A percentile compares a stretch with the other conserved stretches of the same genome.
phyloP scores from a whole-genome alignment of 2,329 filamentous ascomycete species.

The Colletotrichum coccodes region DNA sequence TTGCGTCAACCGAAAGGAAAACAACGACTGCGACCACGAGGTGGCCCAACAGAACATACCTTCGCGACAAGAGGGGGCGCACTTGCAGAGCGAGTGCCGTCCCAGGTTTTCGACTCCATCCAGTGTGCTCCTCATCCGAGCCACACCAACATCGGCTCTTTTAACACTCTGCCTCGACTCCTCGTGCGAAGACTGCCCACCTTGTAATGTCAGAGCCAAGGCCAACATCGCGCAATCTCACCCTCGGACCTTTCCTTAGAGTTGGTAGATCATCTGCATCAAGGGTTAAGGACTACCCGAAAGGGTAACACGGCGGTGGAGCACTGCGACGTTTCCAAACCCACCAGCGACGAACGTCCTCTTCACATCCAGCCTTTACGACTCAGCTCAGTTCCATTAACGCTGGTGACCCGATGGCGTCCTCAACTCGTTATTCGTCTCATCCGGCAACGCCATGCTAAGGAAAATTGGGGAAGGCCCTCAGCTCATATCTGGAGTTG shows the following conservation, averaged over 20 bases:
- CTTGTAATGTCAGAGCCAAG: background rate
- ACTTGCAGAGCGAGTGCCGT: background rate
- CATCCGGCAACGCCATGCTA: background rate
- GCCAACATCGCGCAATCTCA: background rate
- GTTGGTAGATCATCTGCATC: constrained; percentile 18
- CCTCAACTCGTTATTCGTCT: background rate
- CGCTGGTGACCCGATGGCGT: background rate
- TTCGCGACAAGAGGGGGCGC: background rate
- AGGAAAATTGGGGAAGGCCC: background rate
- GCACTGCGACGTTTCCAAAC: constrained; percentile 22
- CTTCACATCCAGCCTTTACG: background rate
- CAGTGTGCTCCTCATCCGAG: constrained; percentile 26
- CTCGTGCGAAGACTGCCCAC: background rate
- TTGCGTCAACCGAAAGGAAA: background rate
- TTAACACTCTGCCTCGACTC: background rate
- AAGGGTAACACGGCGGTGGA: constrained; percentile 1
- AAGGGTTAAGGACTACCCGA: constrained; percentile 2
- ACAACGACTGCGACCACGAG: background rate
- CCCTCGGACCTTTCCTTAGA: constrained; percentile 18
- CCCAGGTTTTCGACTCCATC: constrained; percentile 12
- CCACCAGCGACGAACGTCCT: background rate
- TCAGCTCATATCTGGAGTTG: background rate
- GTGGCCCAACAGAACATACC: background rate
- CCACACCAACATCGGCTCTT: constrained; percentile 7
- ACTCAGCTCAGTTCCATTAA: background rate